Base-by-base conservation (phyloP, 176 grass and related monocot genomes). In the Raddia distichophylla region DNA sequence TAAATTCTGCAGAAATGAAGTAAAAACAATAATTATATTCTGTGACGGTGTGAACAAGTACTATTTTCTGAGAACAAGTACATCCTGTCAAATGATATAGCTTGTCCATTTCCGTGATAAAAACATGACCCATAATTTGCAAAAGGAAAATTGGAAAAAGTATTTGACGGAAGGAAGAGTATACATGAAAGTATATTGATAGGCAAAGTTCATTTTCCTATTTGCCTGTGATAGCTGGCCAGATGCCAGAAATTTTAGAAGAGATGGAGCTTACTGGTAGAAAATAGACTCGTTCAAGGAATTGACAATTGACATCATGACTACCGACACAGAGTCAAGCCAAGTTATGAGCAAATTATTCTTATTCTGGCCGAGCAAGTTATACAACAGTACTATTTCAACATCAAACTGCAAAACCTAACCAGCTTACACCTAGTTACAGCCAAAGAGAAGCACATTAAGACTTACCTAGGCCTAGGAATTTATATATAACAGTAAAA, bases 1-100 rank as follows among this genome's bases (percentile, higher is more conserved):
- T 17, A 87, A 67, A 68, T 88, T 80, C 71, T 74, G 46, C 33
- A 82, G 62, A 19, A 17, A 40, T 53, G 81, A 11, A 77, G 46
- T 75, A 48, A n/a, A 40, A 51, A 57, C 50, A 48, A 50, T 80
- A 10, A 71, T 55, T 43, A 77, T 27, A 59, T 17, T 53, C 18
- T 14, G 32, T 17, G 32, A 42, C 40, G 56, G 18, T 62, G 48
- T 11, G 61, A 84, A 64, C 8, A 63, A 78, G 14, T 37, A 49
- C 7, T 2, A 22, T 63, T 69, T 60, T 15, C 49, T 12, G 22
- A 84, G 57, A 50, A 73, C 53, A 82, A 3, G 14, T 40, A 66
- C 13, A n/a, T 37, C 27, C 40, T 64, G 71, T 56, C 7, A 72
- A 81, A 33, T 16, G 8, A 77, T 19, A 15, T 72, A 58, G 51